Evolutionary conservation across 192 early-diverging fungal species (phyloP).

Genomic region (Coemansia sp.): DNA sequence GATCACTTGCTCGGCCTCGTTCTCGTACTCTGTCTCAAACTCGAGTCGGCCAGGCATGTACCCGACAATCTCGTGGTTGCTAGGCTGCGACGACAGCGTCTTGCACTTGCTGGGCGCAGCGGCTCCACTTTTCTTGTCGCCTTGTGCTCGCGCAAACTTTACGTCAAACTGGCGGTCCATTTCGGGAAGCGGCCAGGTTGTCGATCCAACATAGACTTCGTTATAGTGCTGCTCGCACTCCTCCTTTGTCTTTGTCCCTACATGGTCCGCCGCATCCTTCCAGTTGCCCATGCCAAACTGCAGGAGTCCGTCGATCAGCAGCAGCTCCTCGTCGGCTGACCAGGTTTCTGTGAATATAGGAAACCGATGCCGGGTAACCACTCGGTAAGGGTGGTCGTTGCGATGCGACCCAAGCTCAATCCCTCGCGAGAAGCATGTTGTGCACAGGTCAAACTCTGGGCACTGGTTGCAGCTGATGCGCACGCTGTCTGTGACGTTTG

Average conservation of each 20-base stretch:
- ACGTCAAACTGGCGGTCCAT: conserved; percentile 72
- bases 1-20: conserved; percentile 92
- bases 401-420: conserved; percentile 80
- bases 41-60: conserved; percentile 97
- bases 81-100: conserved; percentile 81
- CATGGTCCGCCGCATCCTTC: conserved; percentile 92
- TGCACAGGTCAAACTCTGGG: conserved; percentile 92
- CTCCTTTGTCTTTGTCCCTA: conserved; percentile 86
- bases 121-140: conserved; percentile 18
- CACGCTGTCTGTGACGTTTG: conserved; percentile 88
- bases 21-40: conserved; percentile 96
- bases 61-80: conserved; percentile 95
- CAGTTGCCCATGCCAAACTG: conserved; percentile 97
- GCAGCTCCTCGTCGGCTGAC: conserved; percentile 96
- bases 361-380: conserved; percentile 73
- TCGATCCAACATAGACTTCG: conserved; percentile 75
- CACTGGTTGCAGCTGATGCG: conserved; percentile 86
- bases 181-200: conserved; percentile 83
- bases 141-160: conserved; percentile 15
- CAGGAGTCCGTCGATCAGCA: conserved; percentile 90
- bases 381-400: conserved; percentile 85
- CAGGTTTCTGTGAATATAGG: conserved; percentile 91
- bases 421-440: conserved; percentile 90
- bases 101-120: conserved; percentile 50
- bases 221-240: conserved; percentile 93